phyloP scores from a whole-genome alignment of 139 green algal genomes.

The Astrephomene gubernaculifera region DNA sequence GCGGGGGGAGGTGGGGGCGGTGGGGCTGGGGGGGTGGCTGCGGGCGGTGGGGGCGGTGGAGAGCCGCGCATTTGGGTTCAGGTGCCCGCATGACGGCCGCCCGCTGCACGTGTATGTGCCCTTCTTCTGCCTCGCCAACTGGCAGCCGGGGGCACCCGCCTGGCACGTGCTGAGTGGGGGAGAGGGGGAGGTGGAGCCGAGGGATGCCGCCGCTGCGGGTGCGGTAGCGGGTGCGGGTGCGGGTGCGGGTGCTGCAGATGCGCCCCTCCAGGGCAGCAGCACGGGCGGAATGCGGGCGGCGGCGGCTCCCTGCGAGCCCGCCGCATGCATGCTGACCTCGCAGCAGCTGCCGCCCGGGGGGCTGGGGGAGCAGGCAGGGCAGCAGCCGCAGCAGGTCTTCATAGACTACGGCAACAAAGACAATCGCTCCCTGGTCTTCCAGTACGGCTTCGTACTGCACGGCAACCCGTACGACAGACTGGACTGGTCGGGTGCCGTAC shows the following conservation, averaged over 20 bases:
- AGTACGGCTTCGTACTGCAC: constrained; percentile 62
- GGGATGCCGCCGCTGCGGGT: too few species aligned
- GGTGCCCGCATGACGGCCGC: neutral
- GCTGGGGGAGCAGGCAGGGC: neutral
- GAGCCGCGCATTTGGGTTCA: constrained; percentile 59
- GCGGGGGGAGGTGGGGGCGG: constrained; percentile 4
- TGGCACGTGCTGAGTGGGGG: constrained; percentile 23
- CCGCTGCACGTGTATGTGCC: constrained; percentile 46
- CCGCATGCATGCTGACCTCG: neutral
- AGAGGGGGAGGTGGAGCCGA: neutral
- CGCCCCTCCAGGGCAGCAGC: neutral
- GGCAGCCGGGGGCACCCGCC: constrained; percentile 25
- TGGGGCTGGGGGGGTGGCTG: constrained; percentile 44
- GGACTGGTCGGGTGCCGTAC: neutral
- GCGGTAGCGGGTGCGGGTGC: neutral
- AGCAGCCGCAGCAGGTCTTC: constrained; percentile 29
- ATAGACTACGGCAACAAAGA: constrained; percentile 57
- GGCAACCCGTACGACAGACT: constrained; percentile 56
- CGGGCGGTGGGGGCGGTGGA: constrained; percentile 52
- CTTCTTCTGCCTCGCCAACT: constrained; percentile 62
- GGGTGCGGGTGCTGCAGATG: neutral
- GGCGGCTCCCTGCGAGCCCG: neutral
- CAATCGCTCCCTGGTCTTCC: constrained; percentile 63
- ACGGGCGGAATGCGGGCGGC: neutral
- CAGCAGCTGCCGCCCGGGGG: constrained; percentile 6